phyloP scores from a whole-genome alignment of 2,329 filamentous ascomycete genomes.

The Colletotrichum falcatum region DNA sequence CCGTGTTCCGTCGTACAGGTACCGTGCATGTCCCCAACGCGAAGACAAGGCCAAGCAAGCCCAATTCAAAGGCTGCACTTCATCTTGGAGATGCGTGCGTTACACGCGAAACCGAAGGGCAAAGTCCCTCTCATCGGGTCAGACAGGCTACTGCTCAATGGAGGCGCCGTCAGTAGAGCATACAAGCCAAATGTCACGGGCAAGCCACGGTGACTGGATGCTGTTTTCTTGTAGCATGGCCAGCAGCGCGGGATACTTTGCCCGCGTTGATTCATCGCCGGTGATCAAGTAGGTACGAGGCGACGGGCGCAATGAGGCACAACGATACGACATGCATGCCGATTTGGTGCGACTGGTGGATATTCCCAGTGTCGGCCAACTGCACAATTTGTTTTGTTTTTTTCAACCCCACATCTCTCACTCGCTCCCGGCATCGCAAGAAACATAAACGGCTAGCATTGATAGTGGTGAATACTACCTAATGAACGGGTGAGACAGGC shows the following conservation, averaged over 20 bases:
- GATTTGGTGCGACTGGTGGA: slow-evolving; percentile 37
- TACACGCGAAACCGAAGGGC: slow-evolving; percentile 22
- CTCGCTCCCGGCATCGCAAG: slow-evolving; percentile 8
- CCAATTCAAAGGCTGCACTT: slow-evolving; percentile 9
- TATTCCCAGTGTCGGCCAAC: slow-evolving; percentile 17
- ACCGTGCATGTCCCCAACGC: slow-evolving; percentile 18
- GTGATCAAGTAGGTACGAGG: slow-evolving; percentile 1
- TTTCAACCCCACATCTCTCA: slow-evolving; percentile 3
- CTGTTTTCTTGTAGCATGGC: not conserved
- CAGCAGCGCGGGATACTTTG: slow-evolving; percentile 13
- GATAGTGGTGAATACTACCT: not conserved
- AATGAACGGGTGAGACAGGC: slow-evolving; percentile 5
- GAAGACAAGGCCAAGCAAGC: slow-evolving; percentile 29
- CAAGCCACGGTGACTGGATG: slow-evolving; percentile 3
- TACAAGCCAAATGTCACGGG: not conserved
- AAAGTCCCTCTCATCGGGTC: not conserved
- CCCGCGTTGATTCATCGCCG: not conserved
- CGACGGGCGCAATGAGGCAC: not conserved
- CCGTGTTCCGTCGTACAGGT: slow-evolving; percentile 16
- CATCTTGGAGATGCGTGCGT: slow-evolving; percentile 24
- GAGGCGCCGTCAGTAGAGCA: not conserved
- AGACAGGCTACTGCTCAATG: slow-evolving; percentile 22
- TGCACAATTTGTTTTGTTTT: slow-evolving; percentile 6
- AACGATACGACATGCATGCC: not conserved
- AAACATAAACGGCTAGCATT: not conserved